Evolutionary conservation across 805 yeast genomes (phyloP).

Genomic region (Ogataea henricii): DNA sequence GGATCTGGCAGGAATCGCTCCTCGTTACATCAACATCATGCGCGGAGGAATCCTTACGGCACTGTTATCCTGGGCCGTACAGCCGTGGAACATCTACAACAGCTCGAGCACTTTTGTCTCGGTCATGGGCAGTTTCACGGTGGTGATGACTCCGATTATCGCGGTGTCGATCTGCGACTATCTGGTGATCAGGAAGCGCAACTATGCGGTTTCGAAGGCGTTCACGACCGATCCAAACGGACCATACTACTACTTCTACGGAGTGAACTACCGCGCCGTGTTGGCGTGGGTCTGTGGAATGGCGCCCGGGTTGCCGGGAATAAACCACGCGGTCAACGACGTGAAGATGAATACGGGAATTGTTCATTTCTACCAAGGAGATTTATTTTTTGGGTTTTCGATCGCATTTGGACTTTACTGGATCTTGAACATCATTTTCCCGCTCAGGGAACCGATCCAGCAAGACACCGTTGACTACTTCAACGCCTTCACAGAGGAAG

Average conservation of each 20-base stretch:
- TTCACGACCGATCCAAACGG: conserved; percentile 40
- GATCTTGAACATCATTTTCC: neutral
- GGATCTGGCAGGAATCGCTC: conserved; percentile 49
- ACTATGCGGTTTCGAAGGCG: conserved; percentile 51
- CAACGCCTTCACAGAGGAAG: conserved; percentile 1
- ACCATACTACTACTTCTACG: conserved; percentile 40
- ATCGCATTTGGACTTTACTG: neutral
- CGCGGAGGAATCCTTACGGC: conserved; percentile 43
- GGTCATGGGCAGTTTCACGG: conserved; percentile 30
- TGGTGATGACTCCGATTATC: conserved; percentile 56
- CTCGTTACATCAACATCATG: conserved; percentile 42
- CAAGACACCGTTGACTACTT: neutral
- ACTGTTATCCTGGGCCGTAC: conserved; percentile 43
- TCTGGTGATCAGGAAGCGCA: conserved; percentile 55
- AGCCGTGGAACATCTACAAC: conserved; percentile 36
- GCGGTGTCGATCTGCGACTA: conserved; percentile 68
- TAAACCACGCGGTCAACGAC: conserved; percentile 33
- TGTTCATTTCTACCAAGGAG: conserved; percentile 45
- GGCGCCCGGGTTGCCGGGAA: conserved; percentile 53
- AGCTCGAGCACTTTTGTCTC: conserved; percentile 47
- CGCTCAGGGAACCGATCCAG: neutral
- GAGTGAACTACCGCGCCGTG: conserved; percentile 45
- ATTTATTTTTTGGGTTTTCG: conserved; percentile 39
- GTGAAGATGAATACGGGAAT: conserved; percentile 37
- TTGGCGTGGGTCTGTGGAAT: conserved; percentile 41